Base-by-base conservation (phyloP, 345 rosid genomes). In the Gossypium australe region DNA sequence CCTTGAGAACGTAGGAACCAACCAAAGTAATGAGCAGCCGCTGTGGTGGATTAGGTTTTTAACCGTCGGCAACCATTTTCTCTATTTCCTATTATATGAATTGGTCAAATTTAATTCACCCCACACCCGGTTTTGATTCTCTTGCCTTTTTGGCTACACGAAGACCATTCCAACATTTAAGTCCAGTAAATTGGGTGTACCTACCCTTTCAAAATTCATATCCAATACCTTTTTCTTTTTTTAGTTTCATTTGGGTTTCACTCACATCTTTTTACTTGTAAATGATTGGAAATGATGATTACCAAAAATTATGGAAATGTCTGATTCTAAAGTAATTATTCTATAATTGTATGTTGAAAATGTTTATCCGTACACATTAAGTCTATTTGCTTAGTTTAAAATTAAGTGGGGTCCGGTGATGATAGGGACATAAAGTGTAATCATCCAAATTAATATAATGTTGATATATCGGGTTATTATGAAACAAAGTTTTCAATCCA, bases 401-500 rank as follows among this genome's bases (percentile, higher is more conserved):
- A 67, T 24, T 67, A 67, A 24, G 12, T 0, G 68, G 20, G 34
- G 38, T 0, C 12, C 5, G 20, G 9, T 24, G 14, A 67, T 24
- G 43, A 67, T 14, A 67, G 22, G 18, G 71, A 67, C 34, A 67
- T 22, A 47, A 67, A 52, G 47, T 45, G 20, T 47, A 24, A 47
- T 67, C 13, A 22, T 20, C 41, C 4, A 22, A 22, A 48, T 47
- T 47, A 47, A 24, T 67, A 45, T 47, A 38, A 16, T 63, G 47
- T 63, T 62, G 67, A 38, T 56, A 66, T 22, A 45, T 13, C 29
- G 3, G 14, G 16, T 24, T 24, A 27, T 53, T n/a, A 25, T 68
- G 58, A 68, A 68, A 68, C 72, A 48, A 68, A 68, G 58, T 68
- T 68, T 67, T 14, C 72, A 48, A 24, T 13, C 7, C 22, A 49